phyloP scores from a whole-genome alignment of 306 rosid species.

The Rubus parviflorus region DNA sequence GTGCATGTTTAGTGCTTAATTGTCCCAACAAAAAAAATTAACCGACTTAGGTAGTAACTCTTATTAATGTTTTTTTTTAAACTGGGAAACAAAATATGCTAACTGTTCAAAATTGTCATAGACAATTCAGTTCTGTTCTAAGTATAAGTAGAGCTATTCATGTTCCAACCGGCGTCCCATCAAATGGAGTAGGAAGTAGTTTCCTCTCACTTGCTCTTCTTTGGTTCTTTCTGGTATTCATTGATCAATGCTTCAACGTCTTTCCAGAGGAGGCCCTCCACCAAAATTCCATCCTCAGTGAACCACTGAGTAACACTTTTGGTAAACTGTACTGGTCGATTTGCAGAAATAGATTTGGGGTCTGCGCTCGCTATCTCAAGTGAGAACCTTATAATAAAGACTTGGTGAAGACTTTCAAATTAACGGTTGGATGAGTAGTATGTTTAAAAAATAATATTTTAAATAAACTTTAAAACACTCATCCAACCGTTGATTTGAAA shows the following conservation, averaged over 20 bases:
- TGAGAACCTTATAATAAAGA: too few species aligned
- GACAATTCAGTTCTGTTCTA: not conserved
- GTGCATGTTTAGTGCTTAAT: too few species aligned
- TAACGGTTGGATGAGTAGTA: too few species aligned
- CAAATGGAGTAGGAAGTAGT: not conserved
- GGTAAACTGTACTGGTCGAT: constrained; percentile 41
- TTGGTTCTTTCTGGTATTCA: constrained; percentile 46
- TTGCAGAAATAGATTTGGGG: constrained; percentile 59
- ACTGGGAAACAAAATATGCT: too few species aligned
- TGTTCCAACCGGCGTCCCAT: constrained; percentile 14
- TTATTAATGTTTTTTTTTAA: too few species aligned
- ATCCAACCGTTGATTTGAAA: too few species aligned
- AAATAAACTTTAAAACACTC: too few species aligned
- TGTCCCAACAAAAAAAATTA: too few species aligned
- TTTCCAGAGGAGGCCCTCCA: constrained; percentile 60
- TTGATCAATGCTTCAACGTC: constrained; percentile 45
- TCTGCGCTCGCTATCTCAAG: constrained; percentile 52
- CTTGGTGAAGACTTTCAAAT: too few species aligned
- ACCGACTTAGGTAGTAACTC: too few species aligned
- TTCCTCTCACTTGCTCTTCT: constrained; percentile 45
- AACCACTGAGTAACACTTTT: constrained; percentile 61
- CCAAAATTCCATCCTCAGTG: constrained; percentile 57
- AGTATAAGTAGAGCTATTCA: constrained; percentile 17
- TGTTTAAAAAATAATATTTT: too few species aligned
- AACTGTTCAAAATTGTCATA: too few species aligned